These are phyloP conservation scores for Friedmanniomyces simplex DNA, from an alignment of 495 filamentous ascomycete genomes.

Conservation along the genomic window DNA sequence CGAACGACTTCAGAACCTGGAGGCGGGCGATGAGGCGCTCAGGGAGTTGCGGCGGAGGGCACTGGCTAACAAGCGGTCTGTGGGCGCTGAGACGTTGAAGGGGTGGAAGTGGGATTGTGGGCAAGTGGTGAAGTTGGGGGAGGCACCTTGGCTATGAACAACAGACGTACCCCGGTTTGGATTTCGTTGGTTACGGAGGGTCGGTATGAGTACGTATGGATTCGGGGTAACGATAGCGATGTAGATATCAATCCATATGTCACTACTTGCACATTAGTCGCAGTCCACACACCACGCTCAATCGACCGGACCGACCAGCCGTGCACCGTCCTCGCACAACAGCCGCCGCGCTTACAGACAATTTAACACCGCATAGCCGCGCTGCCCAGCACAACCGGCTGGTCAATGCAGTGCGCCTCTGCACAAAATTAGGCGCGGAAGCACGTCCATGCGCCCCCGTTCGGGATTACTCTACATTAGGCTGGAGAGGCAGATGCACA, in stretches of 20 bases:
- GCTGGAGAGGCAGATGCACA: neutral
- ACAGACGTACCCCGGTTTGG: neutral
- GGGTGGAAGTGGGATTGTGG: constrained; percentile 17
- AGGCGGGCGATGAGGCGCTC: constrained; percentile 10
- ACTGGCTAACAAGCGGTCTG: constrained; percentile 23
- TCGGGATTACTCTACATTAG: neutral
- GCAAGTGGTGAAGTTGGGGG: neutral
- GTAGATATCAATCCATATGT: no score
- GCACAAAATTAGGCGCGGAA: neutral
- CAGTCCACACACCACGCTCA: no score
- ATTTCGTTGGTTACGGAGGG: no score
- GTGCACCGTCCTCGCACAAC: neutral
- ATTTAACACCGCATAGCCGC: neutral
- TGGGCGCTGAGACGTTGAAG: constrained; percentile 24
- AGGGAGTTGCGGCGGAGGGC: constrained; percentile 17
- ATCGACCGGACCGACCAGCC: no score
- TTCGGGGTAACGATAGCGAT: no score
- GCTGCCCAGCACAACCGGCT: neutral
- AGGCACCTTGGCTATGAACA: constrained; percentile 13
- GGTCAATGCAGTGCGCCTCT: neutral
- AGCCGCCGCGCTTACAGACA: neutral
- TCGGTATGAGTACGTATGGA: no score
- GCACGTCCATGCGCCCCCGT: neutral
- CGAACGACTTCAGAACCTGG: constrained; percentile 2
- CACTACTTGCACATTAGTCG: no score